Percentiles rank a stretch among this genome's conserved stretches.
Evolutionary conservation across 805 yeast species (phyloP).

Genomic region (Wickerhamomyces chaumierensis): DNA sequence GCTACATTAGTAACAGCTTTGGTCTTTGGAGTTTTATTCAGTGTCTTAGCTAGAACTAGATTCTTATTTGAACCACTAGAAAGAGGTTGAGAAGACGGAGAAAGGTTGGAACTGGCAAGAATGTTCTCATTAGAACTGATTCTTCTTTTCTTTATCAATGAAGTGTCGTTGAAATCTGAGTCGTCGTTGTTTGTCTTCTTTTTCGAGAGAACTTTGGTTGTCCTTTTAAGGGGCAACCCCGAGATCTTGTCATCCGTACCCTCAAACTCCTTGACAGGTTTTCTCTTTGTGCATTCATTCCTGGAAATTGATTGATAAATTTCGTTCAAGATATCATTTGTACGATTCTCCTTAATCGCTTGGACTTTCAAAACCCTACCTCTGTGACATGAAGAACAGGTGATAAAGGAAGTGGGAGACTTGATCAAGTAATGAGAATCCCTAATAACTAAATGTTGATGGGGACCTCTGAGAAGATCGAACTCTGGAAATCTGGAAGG

Average conservation of each 20-base stretch:
- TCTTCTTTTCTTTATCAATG: not conserved
- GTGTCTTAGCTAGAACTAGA: too few relatives aligned
- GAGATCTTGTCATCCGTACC: conserved; percentile 5
- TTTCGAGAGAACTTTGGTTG: not conserved
- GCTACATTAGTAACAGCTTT: too few relatives aligned
- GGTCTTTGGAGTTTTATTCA: too few relatives aligned
- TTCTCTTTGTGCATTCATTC: conserved; percentile 17
- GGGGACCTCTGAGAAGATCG: conserved; percentile 11
- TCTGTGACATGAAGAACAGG: conserved; percentile 18
- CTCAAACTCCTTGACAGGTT: conserved; percentile 10
- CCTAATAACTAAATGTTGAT: conserved; percentile 18
- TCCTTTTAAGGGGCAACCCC: conserved; percentile 1
- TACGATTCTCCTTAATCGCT: conserved; percentile 11
- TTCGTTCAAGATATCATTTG: conserved; percentile 13
- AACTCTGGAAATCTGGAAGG: conserved; percentile 15
- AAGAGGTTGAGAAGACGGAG: too few relatives aligned
- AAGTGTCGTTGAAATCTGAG: too few relatives aligned
- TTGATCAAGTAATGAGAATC: conserved; percentile 18
- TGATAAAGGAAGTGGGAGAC: conserved; percentile 17
- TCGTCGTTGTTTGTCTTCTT: not conserved
- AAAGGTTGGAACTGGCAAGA: too few relatives aligned
- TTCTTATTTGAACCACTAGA: too few relatives aligned
- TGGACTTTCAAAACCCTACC: conserved; percentile 17
- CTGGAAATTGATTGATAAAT: conserved; percentile 13
- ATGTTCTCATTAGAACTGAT: too few relatives aligned